These are phyloP conservation scores for Cornus controversa DNA, from an alignment of 148 eudicot species.

Conservation along the genomic window DNA sequence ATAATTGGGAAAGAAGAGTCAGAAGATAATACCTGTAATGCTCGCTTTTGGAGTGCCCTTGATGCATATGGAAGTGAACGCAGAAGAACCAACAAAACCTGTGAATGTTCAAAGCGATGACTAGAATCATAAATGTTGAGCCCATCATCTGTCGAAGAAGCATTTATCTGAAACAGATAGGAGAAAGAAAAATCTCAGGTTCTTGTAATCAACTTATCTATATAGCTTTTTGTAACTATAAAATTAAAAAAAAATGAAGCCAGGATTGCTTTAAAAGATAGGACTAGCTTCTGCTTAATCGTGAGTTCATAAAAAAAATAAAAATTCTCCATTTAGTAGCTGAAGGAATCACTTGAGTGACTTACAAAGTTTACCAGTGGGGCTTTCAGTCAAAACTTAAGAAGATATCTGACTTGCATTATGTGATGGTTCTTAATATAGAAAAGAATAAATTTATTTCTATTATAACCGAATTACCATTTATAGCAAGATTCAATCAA, in stretches of 20 bases:
- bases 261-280: neutral
- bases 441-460: neutral
- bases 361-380: neutral
- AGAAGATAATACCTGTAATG: slow-evolving; percentile 68
- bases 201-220: neutral
- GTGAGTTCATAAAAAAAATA: too few relatives aligned
- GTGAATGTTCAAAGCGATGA: slow-evolving; percentile 90
- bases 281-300: neutral
- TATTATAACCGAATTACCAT: too few relatives aligned
- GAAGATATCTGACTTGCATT: neutral
- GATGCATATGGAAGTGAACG: slow-evolving; percentile 94
- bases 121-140: slow-evolving; percentile 90
- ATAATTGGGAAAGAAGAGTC: neutral
- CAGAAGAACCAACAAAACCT: slow-evolving; percentile 86
- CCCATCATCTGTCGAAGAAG: slow-evolving; percentile 81
- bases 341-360: neutral
- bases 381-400: neutral
- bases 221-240: neutral
- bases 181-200: slow-evolving; percentile 1
- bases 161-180: slow-evolving; percentile 65
- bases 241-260: neutral
- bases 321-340: neutral
- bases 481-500: too few relatives aligned
- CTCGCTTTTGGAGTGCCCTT: slow-evolving; percentile 70
- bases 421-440: neutral